Base-by-base conservation (phyloP, 1,139 yeast species). In the Hyphopichia wangnamkhiaoensis region DNA sequence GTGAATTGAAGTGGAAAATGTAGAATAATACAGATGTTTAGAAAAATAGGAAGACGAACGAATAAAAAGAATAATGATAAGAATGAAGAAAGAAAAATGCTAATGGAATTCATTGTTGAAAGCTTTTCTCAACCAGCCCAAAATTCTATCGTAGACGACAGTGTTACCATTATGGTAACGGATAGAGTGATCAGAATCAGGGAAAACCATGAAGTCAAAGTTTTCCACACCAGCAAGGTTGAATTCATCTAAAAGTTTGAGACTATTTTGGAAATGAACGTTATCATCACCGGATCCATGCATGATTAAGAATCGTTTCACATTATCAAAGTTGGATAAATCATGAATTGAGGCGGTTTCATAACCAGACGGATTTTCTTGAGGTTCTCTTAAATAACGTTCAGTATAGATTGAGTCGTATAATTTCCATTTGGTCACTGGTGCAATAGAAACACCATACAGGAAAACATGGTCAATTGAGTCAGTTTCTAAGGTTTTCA, bases 221-320 rank as follows among this genome's bases (percentile, higher is more conserved):
- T 85, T 85, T 50, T 83, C 88, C 30, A 84, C 72, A 4, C 67
- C 69, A 9, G 65, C 74, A 39, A 81, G 53, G 53, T 84, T 78
- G 45, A 84, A 70, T 44, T 73, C 68, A 54, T 85, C 93, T 38
- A 85, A 56, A 17, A 85, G 65, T 54, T 79, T 80, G 46, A 83
- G 71, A 17, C 84, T 68, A 59, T 85, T 82, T 56, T 85, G 94
- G 56, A 84, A 76, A 59, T 85, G 94, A 30, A 85, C 94, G 47
- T 85, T 85, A 57, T 85, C 94, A 59, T 85, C 94, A 15, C 91
- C 93, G 1, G 87, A 77, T 8, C 94, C 94, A 58, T 85, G 94
- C 71, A 84, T 82, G 37, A 85, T 58, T 43, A 85, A 65, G 53
- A 85, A 84, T 51, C 88, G 69, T 37, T 67, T 71, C n/a, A 72